Evolutionary conservation across 2,329 filamentous ascomycete genomes (phyloP), one percentile per base, ranked within the genome.

Genomic region (Aspergillus fijiensis): DNA sequence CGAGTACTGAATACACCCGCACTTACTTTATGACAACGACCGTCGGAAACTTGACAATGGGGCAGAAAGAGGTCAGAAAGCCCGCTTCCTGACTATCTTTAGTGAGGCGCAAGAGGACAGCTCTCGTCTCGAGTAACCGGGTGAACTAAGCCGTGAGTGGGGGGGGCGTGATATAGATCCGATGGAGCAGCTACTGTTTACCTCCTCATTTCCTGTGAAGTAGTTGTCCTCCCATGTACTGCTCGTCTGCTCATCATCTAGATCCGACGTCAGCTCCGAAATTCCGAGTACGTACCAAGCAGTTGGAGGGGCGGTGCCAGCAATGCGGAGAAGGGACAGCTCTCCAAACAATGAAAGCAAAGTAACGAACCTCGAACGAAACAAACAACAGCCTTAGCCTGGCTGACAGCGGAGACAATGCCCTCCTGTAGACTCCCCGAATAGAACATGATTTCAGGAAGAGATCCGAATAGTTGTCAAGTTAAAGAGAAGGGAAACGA

Each of bases 11-110:
- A 19, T n/a, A 47, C 16, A 35, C 27, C 3, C 10, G 39, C 35
- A 60, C 82, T 55, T 79, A 89, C 85, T 88, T 86, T 67, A 96
- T 93, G 21, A 96, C 80, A 16, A 96, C 84, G 9, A 96, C 77
- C 1, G 89, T 89, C 0, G 94, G 93, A n/a, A 87, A 86, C 65
- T 86, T 86, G 1, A 86, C 84, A n/a, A 96, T 80, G 0, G 91
- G 90, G 69, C 91, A 96, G 69, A 96, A 90, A 50, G 91, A 90
- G 10, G 88, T 85, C 14, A 98, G 81, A 69, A 92, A 96, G 5
- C 85, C 87, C 10, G 92, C 92, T 79, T 96, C 92, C 65, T 89
- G 85, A 2, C 90, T 92, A 23, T 88, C 90, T 19, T 88, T 86
- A 35, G 82, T 76, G 23, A 97, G 81, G 54, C 88, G 85, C 23